Evolutionary conservation across 225 moss, liverwort and hornwort genomes (phyloP), one percentile per base, ranked within the genome.

Genomic region (Rhytidiadelphus loreus): DNA sequence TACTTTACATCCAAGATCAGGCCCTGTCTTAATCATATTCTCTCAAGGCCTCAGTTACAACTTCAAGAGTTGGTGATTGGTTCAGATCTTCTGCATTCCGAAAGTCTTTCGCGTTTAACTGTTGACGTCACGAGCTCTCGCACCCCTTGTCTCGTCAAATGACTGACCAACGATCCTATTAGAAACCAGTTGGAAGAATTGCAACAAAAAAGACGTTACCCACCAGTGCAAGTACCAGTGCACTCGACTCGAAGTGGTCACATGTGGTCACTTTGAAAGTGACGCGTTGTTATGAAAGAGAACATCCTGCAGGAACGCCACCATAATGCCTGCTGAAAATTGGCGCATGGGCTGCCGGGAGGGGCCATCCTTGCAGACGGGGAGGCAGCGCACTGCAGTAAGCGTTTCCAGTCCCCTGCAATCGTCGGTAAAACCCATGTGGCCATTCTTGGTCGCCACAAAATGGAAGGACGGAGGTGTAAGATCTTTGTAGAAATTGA

Each of bases 1-100:
- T 60, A 93, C 95, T 85, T 89, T 95, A 80, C 96, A 96, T 92
- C 96, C 94, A 77, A 99, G 96, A 86, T 94, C 96, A 90, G 96
- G 95, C 82, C 96, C 95, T 73, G 95, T 96, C 80, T 89, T 97
- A 87, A 96, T 96, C 57, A 94, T 96, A 59, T 80, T 98, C 48
- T 98, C 98, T 88, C 95, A 97, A 97, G 86, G 96, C 96, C 56
- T 99, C 95, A 26, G 90, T 95, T 74, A 93, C 95, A 86, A 96
- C 92, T 79, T 90, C 93, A 83, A 91, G 96, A 86, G 96, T 94
- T 43, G 96, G 94, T 82, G 96, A 95, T 81, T 99, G 97, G 98
- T 73, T 99, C 26, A 97, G 95, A 86, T 94, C 97, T 86, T 95
- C 93, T 83, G 97, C 96, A 12, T 99, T 99, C 85, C 96, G 94